Base-by-base conservation (phyloP, 2,329 filamentous ascomycete species). In the Macrophomina tecta region DNA sequence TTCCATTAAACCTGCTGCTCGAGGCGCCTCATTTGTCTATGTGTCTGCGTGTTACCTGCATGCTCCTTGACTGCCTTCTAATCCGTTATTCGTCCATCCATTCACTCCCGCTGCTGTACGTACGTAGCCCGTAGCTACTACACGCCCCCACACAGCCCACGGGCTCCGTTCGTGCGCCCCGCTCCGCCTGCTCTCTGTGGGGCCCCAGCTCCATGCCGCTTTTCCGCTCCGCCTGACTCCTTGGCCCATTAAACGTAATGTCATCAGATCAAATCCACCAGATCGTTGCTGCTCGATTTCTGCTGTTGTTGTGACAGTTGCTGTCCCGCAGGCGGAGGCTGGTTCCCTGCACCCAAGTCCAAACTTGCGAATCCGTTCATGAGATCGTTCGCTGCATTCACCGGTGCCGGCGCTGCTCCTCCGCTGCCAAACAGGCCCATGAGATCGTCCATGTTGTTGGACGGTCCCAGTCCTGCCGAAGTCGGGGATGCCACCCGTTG, bases 351-450 rank as follows among this genome's bases (percentile, higher is more conserved):
- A 55, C 89, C 86, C 75, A 99, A 83, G 80, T 92, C 89, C 81
- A 99, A 83, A 4, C 88, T 89, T 34, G 89, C 91, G 75, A 99
- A 96, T 0, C 94, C 94, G 75, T 93, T 93, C 82, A 90, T 84
- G 84, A 97, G 73, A 69, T 83, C 72, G 89, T 86, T 67, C 71
- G 79, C 72, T 68, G 74, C 80, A 68, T 73, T 68, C 73, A n/a
- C 55, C 6, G 55, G 34, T 69, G 72, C 75, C 70, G 71, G 75
- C 68, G 73, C 75, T 68, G 58, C 76, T 76, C 40, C 80, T 40
- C 81, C 82, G 68, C 81, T 82, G 49, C 87, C 87, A 75, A 91
- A 91, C 36, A 91, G 81, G 5, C 89, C 89, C 77, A 91, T 90
- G 74, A 99, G 82, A 79, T 98, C 94, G 71, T 92, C 91, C 84